Conservation (phyloP, 805 yeast species). For the Teunomyces panamensis region DNA sequence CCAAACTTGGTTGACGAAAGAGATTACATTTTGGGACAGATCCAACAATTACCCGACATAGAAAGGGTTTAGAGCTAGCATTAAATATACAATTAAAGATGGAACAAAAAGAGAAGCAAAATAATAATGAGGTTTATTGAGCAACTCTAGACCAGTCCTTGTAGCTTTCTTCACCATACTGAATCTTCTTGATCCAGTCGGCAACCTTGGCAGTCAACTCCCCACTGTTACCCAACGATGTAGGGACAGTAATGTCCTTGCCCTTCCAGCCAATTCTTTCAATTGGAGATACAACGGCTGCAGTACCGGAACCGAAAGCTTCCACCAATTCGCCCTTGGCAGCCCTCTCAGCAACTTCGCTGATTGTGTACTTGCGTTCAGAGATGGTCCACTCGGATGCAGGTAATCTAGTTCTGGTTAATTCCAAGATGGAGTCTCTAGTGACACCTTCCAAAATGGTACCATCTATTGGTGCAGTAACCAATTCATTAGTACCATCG, state of each 20-base stretch:
- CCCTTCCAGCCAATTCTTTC: conserved; percentile 81
- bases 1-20: conserved; percentile 72
- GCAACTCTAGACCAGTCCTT: conserved; percentile 49
- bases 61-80: conserved; percentile 20
- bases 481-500: conserved; percentile 88
- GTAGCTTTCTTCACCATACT: conserved; percentile 79
- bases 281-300: conserved; percentile 94
- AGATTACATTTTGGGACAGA: conserved; percentile 72
- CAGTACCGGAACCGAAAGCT: conserved; percentile 97
- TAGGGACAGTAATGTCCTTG: conserved; percentile 70
- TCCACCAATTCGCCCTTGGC: conserved; percentile 81
- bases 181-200: conserved; percentile 84
- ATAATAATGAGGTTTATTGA: conserved; percentile 4
- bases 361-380: conserved; percentile 82
- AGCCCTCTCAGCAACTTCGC: conserved; percentile 77
- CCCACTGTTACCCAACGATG: conserved; percentile 80
- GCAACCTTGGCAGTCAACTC: conserved; percentile 73
- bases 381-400: conserved; percentile 74
- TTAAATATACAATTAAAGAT: background rate
- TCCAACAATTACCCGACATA: conserved; percentile 67
- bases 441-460: conserved; percentile 97
- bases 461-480: conserved; percentile 96
- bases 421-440: conserved; percentile 77
- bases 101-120: background rate
- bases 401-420: conserved; percentile 74